Evolutionary conservation across 2,329 filamentous ascomycete species (phyloP), one percentile per base, ranked within the genome.

Genomic region (Lasiodiplodia sp.): DNA sequence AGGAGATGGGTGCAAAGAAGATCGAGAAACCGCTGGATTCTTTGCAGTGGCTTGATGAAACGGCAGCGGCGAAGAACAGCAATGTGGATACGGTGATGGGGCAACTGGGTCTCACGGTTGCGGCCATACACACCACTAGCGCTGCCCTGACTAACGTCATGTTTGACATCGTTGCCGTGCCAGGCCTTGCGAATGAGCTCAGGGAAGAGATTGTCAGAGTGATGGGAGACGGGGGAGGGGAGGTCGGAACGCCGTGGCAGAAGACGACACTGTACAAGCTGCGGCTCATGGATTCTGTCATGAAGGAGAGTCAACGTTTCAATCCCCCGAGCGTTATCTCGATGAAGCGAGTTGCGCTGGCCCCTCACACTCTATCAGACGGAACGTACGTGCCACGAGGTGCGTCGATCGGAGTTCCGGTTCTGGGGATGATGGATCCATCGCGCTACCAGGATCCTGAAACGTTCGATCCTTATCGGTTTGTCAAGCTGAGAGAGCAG

Each of bases 121-220:
- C 64, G 21, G 70, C 72, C 2, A 72, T 71, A 16, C 71, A 73
- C 51, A 70, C 69, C 6, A 83, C 82, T 0, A 79, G 79, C 1
- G 78, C 81, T 38, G 67, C 75, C 3, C 71, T 81, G 0, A 70
- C 51, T 84, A 83, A 87, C 53, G 66, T 72, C 18, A 28, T 78
- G 11, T 66, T 73, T 16, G 70, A 75, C 49, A 49, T 79, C 2
- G 71, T 68, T 40, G 65, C 67, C 5, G 34, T 74, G 25, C 73
- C 76, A 0, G 73, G 77, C 51, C 62, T 74, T 7, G 68, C 77
- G 18, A 68, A 71, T 37, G 71, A 71, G 12, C 66, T 78, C 16
- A 71, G 76, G 12, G 57, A 74, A 21, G 75, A 77, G 66, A 72
- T 74, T 23, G 55, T 74, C 18, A 34, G 60, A 1, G 76, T 75